Evolutionary conservation across 1,284 basidiomycete species (phyloP), one percentile per base, ranked within the genome.

Genomic region (Ustilago xerochloae): DNA sequence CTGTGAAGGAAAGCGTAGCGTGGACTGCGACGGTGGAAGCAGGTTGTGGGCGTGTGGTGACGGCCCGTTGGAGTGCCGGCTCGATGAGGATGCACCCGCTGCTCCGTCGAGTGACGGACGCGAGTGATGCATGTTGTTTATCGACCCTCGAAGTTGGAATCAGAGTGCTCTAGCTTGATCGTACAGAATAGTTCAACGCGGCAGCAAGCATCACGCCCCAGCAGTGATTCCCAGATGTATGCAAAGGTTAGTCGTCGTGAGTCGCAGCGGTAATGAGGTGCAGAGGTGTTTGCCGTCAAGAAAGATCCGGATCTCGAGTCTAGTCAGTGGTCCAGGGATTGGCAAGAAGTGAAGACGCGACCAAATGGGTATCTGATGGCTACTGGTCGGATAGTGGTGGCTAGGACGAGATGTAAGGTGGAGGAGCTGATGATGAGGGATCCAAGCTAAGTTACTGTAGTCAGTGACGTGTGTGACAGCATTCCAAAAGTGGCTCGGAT

Each of bases 1-100:
- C 16, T 69, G 66, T 4, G 66, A 63, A 5, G 66, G 66, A 20
- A 69, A 69, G 35, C 66, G 66, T 18, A 69, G 52, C 5, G 60
- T 69, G 3, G 60, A 63, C n/a, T 63, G 66, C 26, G 66, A 55
- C 7, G 60, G 60, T 8, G 66, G 66, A 18, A 69, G 52, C 60
- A 69, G 55, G 56, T 63, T 69, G 28, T 51, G 48, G n/a, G 38
- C 12, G 13, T 51, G 8, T 18, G 35, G 38, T 13, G 49, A 45
- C 29, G 57, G 53, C n/a, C n/a, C n/a, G n/a, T n/a, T n/a, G n/a
- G n/a, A n/a, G n/a, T n/a, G n/a, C n/a, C n/a, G n/a, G 20, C 43
- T 41, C 9, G 65, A 54, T 18, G 65, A 59, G 15, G 54, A 33
- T 18, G 65, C 18, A 46, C 28, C 50, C 6, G 59, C 43, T 18